Conservation (phyloP, 2,329 filamentous ascomycete genomes). For the Sporothrix brasiliensis region DNA sequence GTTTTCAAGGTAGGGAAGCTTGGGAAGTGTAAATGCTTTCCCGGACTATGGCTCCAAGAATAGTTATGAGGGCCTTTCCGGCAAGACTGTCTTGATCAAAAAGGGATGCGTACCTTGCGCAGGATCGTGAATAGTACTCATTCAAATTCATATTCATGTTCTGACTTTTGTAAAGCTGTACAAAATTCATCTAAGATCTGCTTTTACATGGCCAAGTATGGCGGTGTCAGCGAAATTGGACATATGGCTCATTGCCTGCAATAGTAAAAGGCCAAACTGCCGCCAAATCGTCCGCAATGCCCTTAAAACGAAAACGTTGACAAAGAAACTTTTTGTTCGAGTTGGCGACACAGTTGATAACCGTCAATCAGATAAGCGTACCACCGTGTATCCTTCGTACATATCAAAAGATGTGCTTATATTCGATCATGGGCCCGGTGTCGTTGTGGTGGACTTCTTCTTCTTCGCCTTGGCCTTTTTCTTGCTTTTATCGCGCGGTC, state of each 20-base stretch:
- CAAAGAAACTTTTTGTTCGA: too few species aligned
- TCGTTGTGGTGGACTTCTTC: slow-evolving; percentile 55
- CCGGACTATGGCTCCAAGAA: neutral
- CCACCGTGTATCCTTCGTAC: neutral
- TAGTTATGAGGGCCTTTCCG: neutral
- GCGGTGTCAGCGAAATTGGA: too few species aligned
- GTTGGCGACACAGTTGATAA: neutral
- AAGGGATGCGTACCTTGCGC: too few species aligned
- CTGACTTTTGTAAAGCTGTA: too few species aligned
- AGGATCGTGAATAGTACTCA: too few species aligned
- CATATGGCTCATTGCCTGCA: too few species aligned
- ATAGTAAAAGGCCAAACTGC: neutral
- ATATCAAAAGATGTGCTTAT: neutral
- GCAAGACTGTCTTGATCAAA: too few species aligned
- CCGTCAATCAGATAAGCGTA: neutral
- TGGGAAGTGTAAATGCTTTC: neutral
- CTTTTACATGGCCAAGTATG: too few species aligned
- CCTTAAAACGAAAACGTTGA: too few species aligned
- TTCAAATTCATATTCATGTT: too few species aligned
- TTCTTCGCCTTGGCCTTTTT: slow-evolving; percentile 77
- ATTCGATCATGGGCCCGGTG: slow-evolving; percentile 23
- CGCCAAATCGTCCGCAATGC: too few species aligned
- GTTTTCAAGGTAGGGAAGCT: neutral
- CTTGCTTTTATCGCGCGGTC: slow-evolving; percentile 91
- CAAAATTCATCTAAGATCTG: too few species aligned